Evolutionary conservation across 2,329 filamentous ascomycete species (phyloP).

Genomic region (Fusarium brachygibbosum): DNA sequence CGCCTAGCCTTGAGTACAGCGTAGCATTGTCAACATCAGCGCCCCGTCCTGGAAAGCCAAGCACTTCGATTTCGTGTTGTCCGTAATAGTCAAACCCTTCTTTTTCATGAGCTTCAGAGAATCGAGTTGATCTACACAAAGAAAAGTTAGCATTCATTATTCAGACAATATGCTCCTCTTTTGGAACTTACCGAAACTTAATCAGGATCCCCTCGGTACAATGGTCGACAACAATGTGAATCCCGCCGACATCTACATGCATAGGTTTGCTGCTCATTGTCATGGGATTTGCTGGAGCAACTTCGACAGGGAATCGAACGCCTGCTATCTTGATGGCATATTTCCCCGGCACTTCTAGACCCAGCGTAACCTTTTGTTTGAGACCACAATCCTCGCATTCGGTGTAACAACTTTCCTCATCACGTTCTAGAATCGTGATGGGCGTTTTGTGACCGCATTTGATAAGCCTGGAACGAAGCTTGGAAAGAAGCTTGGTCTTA

Average conservation of each 20-base stretch:
- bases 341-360: neutral
- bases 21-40: neutral
- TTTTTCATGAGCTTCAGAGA: constrained; percentile 32
- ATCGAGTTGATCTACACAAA: constrained; percentile 30
- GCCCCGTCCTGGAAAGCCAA: neutral
- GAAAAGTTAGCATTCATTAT: constrained; percentile 11
- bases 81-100: constrained; percentile 16
- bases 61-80: neutral
- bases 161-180: neutral
- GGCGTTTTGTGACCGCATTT: constrained; percentile 18
- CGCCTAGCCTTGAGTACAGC: neutral
- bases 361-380: neutral
- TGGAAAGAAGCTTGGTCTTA: neutral
- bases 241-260: constrained; percentile 26
- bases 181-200: constrained; percentile 34
- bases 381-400: constrained; percentile 30
- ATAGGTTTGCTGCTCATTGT: constrained; percentile 24
- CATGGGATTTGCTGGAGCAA: constrained; percentile 25
- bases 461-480: neutral
- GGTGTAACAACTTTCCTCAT: neutral
- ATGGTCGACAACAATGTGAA: constrained; percentile 35
- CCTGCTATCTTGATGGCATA: constrained; percentile 14
- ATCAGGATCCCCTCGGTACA: constrained; percentile 15
- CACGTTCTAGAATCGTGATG: constrained; percentile 18
- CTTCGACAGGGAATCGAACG: constrained; percentile 15